Evolutionary conservation across 108 stramenopile genomes (phyloP), one percentile per base, ranked within the genome.

Genomic region (Pseudonitzschia pungens): DNA sequence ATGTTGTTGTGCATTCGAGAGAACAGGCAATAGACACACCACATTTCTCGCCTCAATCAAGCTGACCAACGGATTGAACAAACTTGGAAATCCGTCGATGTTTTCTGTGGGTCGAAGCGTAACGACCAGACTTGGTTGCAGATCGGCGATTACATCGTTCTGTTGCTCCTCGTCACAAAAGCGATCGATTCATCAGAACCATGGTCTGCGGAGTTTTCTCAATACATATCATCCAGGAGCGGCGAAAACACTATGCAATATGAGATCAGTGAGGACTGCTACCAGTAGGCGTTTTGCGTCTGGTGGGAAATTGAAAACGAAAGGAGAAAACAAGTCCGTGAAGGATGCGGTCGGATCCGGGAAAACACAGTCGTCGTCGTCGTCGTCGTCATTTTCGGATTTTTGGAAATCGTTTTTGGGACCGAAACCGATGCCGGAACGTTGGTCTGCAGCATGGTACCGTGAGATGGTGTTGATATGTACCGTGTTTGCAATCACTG

Each of bases 401-500:
- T 58, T 58, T 58, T 73, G 86, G 55, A 65, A 81, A 29, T 41
- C 74, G 33, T 92, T 88, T 57, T 43, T 91, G 10, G 88, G 74
- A 28, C 91, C 88, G 2, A 91, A 92, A 64, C 73, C 74, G 18
- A 95, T 95, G 83, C 94, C 94, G 16, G 77, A 81, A n/a, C 69
- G 86, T 31, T 67, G 78, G 32, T 90, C 91, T 2, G 64, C 80
- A 1, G 77, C 73, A 62, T 76, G 75, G 57, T 91, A 92, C 57
- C 72, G 86, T 22, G 94, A 95, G 77, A 89, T 95, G 86, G 68
- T 74, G 8, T 72, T 91, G 20, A 66, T 95, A 4, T 95, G 92
- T 60, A 90, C 90, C 8, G 90, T 95, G 0, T 95, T 95, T 84
- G 94, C 81, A 0, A 91, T 92, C 31, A 95, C 94, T 0, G 94